Evolutionary conservation across 2,329 filamentous ascomycete genomes (phyloP).

Genomic region (Aspergillus persii): DNA sequence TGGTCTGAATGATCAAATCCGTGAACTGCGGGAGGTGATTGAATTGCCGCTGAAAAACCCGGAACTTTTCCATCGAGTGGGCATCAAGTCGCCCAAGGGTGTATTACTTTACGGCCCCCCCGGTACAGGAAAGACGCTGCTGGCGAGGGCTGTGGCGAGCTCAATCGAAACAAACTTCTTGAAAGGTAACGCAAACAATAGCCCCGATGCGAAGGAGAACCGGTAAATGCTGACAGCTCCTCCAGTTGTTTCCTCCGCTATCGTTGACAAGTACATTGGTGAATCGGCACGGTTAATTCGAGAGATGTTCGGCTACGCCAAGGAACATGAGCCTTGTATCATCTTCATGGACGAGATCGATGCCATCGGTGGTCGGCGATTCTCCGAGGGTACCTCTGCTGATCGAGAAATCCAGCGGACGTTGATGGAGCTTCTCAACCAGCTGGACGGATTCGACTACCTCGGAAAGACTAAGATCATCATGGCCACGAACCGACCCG

Average conservation of each 20-base stretch:
- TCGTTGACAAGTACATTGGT: slow-evolving; percentile 99
- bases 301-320: slow-evolving; percentile 99
- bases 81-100: slow-evolving; percentile 98
- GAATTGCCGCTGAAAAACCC: slow-evolving; percentile 98
- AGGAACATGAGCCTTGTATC: slow-evolving; percentile 98
- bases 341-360: slow-evolving; percentile 99
- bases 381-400: slow-evolving; percentile 95
- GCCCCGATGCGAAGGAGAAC: not conserved
- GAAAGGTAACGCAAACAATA: slow-evolving; percentile 63
- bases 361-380: slow-evolving; percentile 92
- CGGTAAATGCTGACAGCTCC: slow-evolving; percentile 5
- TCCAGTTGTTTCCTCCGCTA: slow-evolving; percentile 92
- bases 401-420: slow-evolving; percentile 98
- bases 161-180: slow-evolving; percentile 97
- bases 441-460: slow-evolving; percentile 98
- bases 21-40: slow-evolving; percentile 95
- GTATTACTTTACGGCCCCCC: slow-evolving; percentile 94
- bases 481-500: slow-evolving; percentile 97
- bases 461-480: slow-evolving; percentile 99
- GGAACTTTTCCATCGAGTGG: slow-evolving; percentile 91
- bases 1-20: slow-evolving; percentile 96
- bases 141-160: slow-evolving; percentile 92
- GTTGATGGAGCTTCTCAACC: slow-evolving; percentile 97
- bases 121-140: slow-evolving; percentile 91
- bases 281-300: slow-evolving; percentile 95